phyloP scores from a whole-genome alignment of 2,329 filamentous ascomycete species.

The Aspergillus texensis region DNA sequence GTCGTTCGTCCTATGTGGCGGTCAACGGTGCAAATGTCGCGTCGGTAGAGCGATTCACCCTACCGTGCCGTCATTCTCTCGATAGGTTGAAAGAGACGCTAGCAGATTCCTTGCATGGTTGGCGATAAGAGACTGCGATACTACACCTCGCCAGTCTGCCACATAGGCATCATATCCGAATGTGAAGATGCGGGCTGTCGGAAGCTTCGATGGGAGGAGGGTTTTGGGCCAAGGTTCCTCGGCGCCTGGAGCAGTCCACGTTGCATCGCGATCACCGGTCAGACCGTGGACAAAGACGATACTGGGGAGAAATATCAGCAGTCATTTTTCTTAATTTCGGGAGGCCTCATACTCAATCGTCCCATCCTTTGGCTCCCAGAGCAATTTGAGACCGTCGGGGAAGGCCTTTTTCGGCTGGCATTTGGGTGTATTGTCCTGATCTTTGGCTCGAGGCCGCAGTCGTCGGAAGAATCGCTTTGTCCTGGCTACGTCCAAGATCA shows the following conservation, averaged over 20 bases:
- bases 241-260: conserved; percentile 17
- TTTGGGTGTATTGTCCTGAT: not conserved
- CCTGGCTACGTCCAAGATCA: not conserved
- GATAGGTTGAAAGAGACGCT: conserved; percentile 16
- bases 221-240: conserved; percentile 17
- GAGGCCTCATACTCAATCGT: not conserved
- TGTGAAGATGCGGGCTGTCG: conserved; percentile 14
- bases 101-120: conserved; percentile 5
- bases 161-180: conserved; percentile 22
- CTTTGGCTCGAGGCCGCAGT: not conserved
- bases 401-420: not conserved
- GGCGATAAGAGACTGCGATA: not conserved
- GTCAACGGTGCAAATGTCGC: not conserved
- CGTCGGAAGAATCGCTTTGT: not conserved
- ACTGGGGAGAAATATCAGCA: not conserved
- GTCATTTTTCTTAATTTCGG: not conserved
- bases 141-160: not conserved
- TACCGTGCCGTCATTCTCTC: not conserved
- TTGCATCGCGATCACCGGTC: conserved; percentile 20
- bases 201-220: conserved; percentile 15
- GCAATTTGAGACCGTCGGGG: not conserved
- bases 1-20: not conserved
- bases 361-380: not conserved
- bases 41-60: not conserved
- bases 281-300: conserved; percentile 21